Evolutionary conservation across 2,329 filamentous ascomycete species (phyloP), one percentile per base, ranked within the genome.

Genomic region (Sordariomycetes sp.): DNA sequence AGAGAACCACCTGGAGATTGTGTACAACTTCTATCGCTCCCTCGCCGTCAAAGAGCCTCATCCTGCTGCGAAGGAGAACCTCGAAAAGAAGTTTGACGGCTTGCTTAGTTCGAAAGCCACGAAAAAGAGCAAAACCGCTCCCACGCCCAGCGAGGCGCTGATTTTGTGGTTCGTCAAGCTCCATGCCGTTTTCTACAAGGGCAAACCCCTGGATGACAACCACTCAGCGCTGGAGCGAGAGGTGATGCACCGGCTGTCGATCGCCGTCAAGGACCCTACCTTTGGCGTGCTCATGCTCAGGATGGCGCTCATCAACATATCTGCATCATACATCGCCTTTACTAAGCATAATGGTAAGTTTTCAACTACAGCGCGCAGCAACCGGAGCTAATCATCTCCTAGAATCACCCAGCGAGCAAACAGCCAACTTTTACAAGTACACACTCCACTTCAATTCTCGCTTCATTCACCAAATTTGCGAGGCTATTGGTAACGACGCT

Each of bases 11-110:
- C 72, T 96, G 33, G 77, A 86, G 40, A 80, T 86, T 8, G 81
- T 93, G 20, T 96, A 95, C 57, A 79, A 94, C 55, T 75, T 96
- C 26, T 92, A 94, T 52, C 80, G 88, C 42, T 81, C 88, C 12
- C 70, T 92, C 45, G 79, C 79, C 8, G 79, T 86, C 21, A 69
- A 78, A 34, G 68, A 79, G 26, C 86, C 87, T 5, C 80, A 92
- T 49, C 80, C 82, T 1, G 72, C 80, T 30, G 87, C 86, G 4
- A 68, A 72, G 37, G 63, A 67, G 14, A 96, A 96, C 49, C 67
- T 98, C 32, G 80, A 85, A 47, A 68, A 79, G 35, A 85, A 92
- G 52, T 88, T 94, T 52, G 72, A 66, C 42, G 58, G 67, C 10
- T 58, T 73, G n/a, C 18, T 29, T 15, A 20, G 16, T 8, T 15